These are phyloP conservation scores for Persicaria maculosa DNA, from an alignment of 148 eudicot species.

Conservation along the genomic window DNA sequence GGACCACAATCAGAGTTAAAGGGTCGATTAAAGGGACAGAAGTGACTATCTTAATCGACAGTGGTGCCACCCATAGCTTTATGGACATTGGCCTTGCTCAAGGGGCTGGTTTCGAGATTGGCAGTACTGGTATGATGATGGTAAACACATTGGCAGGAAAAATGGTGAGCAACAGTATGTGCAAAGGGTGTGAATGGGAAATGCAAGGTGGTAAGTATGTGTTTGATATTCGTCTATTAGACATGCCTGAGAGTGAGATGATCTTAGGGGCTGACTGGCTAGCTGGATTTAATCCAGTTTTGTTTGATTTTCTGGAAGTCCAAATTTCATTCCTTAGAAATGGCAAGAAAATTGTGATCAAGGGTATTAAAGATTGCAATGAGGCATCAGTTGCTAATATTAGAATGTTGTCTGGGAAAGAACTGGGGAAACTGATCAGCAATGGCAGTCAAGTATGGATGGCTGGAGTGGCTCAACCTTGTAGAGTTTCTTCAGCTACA, in stretches of 20 bases:
- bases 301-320: background rate
- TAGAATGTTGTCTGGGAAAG: background rate
- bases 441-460: background rate
- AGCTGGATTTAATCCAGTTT: background rate
- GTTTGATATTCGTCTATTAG: background rate
- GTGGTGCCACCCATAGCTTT: background rate
- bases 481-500: rapidly evolving
- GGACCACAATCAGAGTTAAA: background rate
- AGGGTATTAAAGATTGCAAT: background rate
- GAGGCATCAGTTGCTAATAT: background rate
- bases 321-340: background rate
- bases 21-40: background rate
- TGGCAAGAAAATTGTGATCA: background rate
- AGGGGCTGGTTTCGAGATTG: rapidly evolving
- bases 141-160: background rate
- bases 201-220: background rate
- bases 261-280: background rate
- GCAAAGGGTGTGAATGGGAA: background rate
- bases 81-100: background rate
- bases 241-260: background rate
- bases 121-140: no score
- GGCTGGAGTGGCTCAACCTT: background rate
- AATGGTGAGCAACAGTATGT: background rate
- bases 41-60: background rate
- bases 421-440: background rate